phyloP scores from a whole-genome alignment of 345 rosid genomes.

The Salix dunnii region DNA sequence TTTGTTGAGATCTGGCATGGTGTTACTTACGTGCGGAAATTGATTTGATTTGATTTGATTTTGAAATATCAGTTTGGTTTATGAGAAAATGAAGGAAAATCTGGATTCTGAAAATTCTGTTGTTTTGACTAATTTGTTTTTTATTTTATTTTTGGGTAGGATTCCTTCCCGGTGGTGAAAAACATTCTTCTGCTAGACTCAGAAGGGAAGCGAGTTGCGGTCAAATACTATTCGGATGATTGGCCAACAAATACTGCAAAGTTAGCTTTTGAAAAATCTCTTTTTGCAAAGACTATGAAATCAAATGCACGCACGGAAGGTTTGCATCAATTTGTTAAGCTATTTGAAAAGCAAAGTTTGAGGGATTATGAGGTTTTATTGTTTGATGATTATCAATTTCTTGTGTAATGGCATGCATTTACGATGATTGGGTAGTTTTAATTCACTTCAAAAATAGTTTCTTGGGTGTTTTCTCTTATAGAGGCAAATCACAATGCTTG shows the following conservation, averaged over 20 bases:
- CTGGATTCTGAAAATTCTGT: not conserved
- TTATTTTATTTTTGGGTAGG: slow-evolving; percentile 33
- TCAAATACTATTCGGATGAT: slow-evolving; percentile 83
- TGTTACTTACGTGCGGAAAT: not conserved
- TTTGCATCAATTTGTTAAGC: slow-evolving; percentile 2
- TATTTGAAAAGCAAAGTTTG: not conserved
- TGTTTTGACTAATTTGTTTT: not conserved
- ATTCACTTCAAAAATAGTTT: not conserved
- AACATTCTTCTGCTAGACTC: slow-evolving; percentile 90
- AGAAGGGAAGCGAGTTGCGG: slow-evolving; percentile 90
- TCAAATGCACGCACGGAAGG: slow-evolving; percentile 90
- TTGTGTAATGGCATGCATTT: not conserved
- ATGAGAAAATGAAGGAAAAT: not conserved
- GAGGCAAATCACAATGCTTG: not conserved
- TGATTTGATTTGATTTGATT: not conserved
- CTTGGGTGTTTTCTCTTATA: too few relatives aligned
- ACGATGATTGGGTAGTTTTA: not conserved
- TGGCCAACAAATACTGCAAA: slow-evolving; percentile 77
- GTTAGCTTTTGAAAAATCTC: slow-evolving; percentile 64
- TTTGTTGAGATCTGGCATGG: not conserved
- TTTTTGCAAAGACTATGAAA: slow-evolving; percentile 74
- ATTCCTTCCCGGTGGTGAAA: slow-evolving; percentile 70
- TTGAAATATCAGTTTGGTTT: not conserved
- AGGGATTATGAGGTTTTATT: not conserved
- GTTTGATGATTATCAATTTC: not conserved